These are phyloP conservation scores for Echites panduratus DNA, from an alignment of 257 asterid genomes.

Conservation along the genomic window DNA sequence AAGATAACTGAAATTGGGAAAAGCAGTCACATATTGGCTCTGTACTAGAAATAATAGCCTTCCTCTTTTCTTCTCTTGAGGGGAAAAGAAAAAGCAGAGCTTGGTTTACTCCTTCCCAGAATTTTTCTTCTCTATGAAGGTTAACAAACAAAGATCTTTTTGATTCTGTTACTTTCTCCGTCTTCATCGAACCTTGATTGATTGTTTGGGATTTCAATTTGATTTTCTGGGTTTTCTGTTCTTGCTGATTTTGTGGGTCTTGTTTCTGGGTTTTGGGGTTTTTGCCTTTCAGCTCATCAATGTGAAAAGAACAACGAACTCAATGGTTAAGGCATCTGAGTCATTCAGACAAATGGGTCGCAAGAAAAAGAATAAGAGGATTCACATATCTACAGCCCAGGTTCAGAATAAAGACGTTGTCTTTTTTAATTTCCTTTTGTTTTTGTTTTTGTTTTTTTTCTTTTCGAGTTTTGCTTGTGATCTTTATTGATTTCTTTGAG, in stretches of 20 bases:
- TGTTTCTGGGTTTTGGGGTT: neutral
- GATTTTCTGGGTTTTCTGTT: constrained; percentile 26
- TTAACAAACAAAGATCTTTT: constrained; percentile 10
- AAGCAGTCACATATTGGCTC: constrained; percentile 15
- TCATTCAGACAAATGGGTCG: constrained; percentile 31
- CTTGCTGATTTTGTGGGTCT: constrained; percentile 5
- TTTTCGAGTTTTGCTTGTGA: constrained; percentile 2
- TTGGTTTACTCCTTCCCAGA: constrained; percentile 7
- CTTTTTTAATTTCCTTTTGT: neutral
- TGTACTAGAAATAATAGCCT: constrained; percentile 3
- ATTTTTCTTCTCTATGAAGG: constrained; percentile 27
- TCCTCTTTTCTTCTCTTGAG: neutral
- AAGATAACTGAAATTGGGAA: constrained; percentile 12
- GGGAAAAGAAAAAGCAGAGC: neutral
- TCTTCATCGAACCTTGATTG: neutral
- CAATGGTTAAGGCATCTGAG: constrained; percentile 4
- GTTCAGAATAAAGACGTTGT: constrained; percentile 23
- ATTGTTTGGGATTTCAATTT: neutral
- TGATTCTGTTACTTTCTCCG: neutral
- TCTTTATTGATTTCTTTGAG: neutral
- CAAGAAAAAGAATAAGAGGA: constrained; percentile 30
- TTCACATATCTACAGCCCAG: constrained; percentile 20
- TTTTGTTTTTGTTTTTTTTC: neutral
- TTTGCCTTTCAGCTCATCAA: constrained; percentile 6
- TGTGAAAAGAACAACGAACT: constrained; percentile 16